These are phyloP conservation scores for Benincasa hispida DNA, from an alignment of 306 rosid genomes.

Conservation along the genomic window DNA sequence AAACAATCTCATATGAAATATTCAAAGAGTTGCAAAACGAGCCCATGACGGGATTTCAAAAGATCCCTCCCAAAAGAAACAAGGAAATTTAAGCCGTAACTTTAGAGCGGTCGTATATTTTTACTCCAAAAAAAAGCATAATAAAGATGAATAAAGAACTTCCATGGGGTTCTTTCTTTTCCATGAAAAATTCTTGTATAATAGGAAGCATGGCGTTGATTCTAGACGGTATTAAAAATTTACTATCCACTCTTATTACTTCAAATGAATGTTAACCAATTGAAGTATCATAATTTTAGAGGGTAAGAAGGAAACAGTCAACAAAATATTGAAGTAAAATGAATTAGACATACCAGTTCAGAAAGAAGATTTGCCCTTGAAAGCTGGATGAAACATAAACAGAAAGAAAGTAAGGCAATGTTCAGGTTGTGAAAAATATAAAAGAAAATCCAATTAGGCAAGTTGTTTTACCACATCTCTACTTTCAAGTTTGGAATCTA, in stretches of 20 bases:
- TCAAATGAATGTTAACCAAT: not conserved
- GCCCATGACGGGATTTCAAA: too few species aligned
- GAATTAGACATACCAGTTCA: slow-evolving; percentile 56
- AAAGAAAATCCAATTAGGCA: slow-evolving; percentile 3
- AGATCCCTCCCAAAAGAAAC: too few species aligned
- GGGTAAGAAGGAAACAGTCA: not conserved
- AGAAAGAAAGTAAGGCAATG: not conserved
- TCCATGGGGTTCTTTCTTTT: too few species aligned
- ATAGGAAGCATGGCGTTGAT: not conserved
- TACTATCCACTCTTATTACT: not conserved
- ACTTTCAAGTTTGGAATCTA: slow-evolving; percentile 69
- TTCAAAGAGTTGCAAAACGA: too few species aligned
- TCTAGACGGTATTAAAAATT: not conserved
- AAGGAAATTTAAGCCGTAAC: too few species aligned
- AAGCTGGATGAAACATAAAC: slow-evolving; percentile 40
- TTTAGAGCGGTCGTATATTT: too few species aligned
- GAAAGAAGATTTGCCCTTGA: slow-evolving; percentile 83
- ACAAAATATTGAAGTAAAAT: not conserved
- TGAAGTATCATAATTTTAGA: not conserved
- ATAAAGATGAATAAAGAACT: too few species aligned
- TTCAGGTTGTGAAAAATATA: not conserved
- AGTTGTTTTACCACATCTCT: slow-evolving; percentile 71
- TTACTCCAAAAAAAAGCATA: too few species aligned
- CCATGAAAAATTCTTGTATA: too few species aligned
- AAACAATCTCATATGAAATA: too few species aligned